Conservation (phyloP, 805 yeast species). For the Starmerella etchellsii region DNA sequence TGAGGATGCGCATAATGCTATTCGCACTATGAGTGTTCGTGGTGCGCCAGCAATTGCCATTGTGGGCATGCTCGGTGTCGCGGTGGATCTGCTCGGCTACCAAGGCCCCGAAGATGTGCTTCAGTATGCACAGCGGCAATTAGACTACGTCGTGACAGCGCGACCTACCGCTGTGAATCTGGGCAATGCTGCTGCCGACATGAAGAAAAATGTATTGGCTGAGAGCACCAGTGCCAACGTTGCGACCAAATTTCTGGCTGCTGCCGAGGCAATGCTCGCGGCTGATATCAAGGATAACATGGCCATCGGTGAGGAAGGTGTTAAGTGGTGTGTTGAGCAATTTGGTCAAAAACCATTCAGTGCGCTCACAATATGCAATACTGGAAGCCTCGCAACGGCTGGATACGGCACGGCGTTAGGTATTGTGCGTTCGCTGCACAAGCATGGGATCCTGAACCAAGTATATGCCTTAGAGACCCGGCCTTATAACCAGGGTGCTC, state of each 20-base stretch:
- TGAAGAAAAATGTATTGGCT: constrained; percentile 20
- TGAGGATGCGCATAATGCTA: constrained; percentile 71
- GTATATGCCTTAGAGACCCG: constrained; percentile 88
- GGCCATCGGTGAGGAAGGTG: constrained; percentile 70
- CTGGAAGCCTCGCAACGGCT: constrained; percentile 93
- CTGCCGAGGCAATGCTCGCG: constrained; percentile 42
- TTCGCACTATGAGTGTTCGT: constrained; percentile 82
- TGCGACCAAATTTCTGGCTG: constrained; percentile 13
- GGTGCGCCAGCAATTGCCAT: constrained; percentile 99
- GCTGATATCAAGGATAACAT: constrained; percentile 71
- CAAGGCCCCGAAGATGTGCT: constrained; percentile 20
- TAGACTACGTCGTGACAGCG: constrained; percentile 57
- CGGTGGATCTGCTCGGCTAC: constrained; percentile 46
- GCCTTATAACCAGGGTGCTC: constrained; percentile 93
- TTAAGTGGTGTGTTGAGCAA: constrained; percentile 42
- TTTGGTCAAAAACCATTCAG: constrained; percentile 39
- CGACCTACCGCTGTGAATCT: constrained; percentile 95
- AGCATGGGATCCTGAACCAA: constrained; percentile 43
- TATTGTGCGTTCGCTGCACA: constrained; percentile 59
- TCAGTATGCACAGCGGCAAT: constrained; percentile 29
- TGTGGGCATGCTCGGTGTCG: constrained; percentile 75
- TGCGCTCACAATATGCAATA: constrained; percentile 84
- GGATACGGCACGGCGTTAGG: constrained; percentile 98
- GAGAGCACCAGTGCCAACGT: neutral
- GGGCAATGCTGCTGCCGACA: constrained; percentile 52